These are phyloP conservation scores for Parsonsia alboflavescens DNA, from an alignment of 257 asterid species.

Conservation along the genomic window DNA sequence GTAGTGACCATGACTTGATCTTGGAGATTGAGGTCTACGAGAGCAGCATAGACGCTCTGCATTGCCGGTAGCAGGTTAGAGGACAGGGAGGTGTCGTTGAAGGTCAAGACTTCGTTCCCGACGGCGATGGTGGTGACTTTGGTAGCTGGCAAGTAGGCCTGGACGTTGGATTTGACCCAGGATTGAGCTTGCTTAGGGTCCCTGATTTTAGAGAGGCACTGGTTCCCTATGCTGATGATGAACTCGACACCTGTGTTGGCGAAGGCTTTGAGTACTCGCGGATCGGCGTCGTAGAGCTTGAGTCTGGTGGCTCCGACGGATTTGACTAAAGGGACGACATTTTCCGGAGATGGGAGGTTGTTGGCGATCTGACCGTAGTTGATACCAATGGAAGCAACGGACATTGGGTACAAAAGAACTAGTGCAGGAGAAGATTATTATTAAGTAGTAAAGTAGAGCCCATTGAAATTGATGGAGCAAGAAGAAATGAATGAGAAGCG, in stretches of 20 bases:
- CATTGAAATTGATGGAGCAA: background rate
- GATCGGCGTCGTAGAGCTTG: conserved; percentile 83
- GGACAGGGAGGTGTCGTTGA: conserved; percentile 53
- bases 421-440: background rate
- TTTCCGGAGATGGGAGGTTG: conserved; percentile 72
- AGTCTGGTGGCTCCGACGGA: conserved; percentile 64
- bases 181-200: conserved; percentile 52
- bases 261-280: conserved; percentile 64
- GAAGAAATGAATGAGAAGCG: background rate
- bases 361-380: conserved; percentile 84
- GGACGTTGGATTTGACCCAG: conserved; percentile 70
- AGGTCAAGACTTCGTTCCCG: conserved; percentile 72
- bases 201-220: conserved; percentile 42
- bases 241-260: conserved; percentile 74
- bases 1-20: conserved; percentile 62
- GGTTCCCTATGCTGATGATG: conserved; percentile 66
- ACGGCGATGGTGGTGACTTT: conserved; percentile 70
- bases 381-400: conserved; percentile 47
- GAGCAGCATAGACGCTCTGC: conserved; percentile 60
- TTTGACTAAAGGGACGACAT: conserved; percentile 57
- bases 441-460: too few species aligned
- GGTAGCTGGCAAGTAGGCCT: conserved; percentile 54
- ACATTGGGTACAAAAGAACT: background rate
- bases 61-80: conserved; percentile 68
- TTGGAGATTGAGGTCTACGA: conserved; percentile 49